A percentile compares a stretch with the other conserved stretches of the same genome.
phyloP scores from a whole-genome alignment of 805 yeast species.

The Komagataella populi region DNA sequence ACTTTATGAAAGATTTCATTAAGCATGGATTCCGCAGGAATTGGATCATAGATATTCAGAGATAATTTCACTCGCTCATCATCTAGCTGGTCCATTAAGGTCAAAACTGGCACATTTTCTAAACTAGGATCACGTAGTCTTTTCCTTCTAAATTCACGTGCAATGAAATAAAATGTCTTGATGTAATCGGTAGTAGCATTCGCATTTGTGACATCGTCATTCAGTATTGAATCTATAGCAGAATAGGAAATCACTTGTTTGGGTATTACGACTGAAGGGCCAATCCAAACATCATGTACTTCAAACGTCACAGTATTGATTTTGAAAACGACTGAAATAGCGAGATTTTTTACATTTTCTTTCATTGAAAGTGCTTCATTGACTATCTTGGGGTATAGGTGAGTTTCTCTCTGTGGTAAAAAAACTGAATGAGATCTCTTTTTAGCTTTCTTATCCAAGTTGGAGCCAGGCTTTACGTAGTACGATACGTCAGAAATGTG shows the following conservation, averaged over 20 bases:
- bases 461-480: slow-evolving; percentile 57
- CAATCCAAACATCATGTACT: slow-evolving; percentile 64
- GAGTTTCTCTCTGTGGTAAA: slow-evolving; percentile 61
- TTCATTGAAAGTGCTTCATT: slow-evolving; percentile 48
- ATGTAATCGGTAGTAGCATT: slow-evolving; percentile 54
- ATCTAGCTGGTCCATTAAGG: slow-evolving; percentile 68
- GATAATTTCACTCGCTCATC: slow-evolving; percentile 69
- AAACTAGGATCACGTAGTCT: slow-evolving; percentile 38
- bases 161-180: slow-evolving; percentile 47
- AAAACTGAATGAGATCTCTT: slow-evolving; percentile 84
- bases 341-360: slow-evolving; percentile 44
- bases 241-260: slow-evolving; percentile 39
- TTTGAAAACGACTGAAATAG: slow-evolving; percentile 69
- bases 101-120: slow-evolving; percentile 36
- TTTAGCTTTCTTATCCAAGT: slow-evolving; percentile 78
- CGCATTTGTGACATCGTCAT: slow-evolving; percentile 13
- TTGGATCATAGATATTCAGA: slow-evolving; percentile 58
- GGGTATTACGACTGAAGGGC: slow-evolving; percentile 60
- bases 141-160: slow-evolving; percentile 58
- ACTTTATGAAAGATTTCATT: slow-evolving; percentile 72
- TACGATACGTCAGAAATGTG: slow-evolving; percentile 75
- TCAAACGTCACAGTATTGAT: slow-evolving; percentile 62
- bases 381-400: slow-evolving; percentile 56
- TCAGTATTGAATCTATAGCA: slow-evolving; percentile 38
- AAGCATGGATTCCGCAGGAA: slow-evolving; percentile 40